A percentile compares a stretch with the other conserved stretches of the same genome.
Evolutionary conservation across 1,284 basidiomycete species (phyloP).

Genomic region (Xerocomus minutiporus): DNA sequence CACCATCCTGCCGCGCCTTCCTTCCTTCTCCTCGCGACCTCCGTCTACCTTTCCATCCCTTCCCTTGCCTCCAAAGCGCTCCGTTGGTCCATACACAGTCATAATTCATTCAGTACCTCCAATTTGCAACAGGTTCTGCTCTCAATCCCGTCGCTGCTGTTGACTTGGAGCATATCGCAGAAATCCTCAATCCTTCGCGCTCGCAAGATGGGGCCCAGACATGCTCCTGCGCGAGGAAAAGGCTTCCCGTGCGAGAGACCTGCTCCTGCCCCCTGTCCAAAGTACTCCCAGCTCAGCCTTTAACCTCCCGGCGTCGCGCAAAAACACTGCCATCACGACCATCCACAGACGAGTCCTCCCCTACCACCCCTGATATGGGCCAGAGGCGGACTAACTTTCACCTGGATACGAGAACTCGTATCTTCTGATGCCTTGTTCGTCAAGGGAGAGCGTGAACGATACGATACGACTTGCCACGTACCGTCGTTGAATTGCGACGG

Average conservation of each 20-base stretch:
- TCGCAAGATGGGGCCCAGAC: constrained; percentile 76
- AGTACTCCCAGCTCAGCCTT: constrained; percentile 5
- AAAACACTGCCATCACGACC: constrained; percentile 24
- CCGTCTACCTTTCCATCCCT: too few species aligned
- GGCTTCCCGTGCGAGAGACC: not conserved
- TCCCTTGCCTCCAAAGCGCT: too few species aligned
- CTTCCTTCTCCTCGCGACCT: too few species aligned
- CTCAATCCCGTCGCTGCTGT: too few species aligned
- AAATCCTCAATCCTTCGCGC: too few species aligned
- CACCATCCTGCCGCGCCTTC: too few species aligned
- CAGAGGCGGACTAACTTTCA: constrained; percentile 62
- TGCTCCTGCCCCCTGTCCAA: constrained; percentile 5
- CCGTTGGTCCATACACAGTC: too few species aligned
- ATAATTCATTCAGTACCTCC: too few species aligned
- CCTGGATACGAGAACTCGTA: constrained; percentile 72
- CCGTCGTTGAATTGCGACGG: constrained; percentile 71
- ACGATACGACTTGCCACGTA: constrained; percentile 60
- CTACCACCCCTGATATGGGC: constrained; percentile 56
- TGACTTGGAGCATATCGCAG: too few species aligned
- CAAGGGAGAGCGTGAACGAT: constrained; percentile 74
- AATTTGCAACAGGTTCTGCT: too few species aligned
- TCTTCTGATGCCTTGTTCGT: constrained; percentile 82
- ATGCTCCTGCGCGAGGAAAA: constrained; percentile 66
- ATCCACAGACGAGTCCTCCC: not conserved
- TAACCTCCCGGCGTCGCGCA: constrained; percentile 23